Evolutionary conservation across 2,329 filamentous ascomycete genomes (phyloP).

Genomic region (Colletotrichum brevisporum): DNA sequence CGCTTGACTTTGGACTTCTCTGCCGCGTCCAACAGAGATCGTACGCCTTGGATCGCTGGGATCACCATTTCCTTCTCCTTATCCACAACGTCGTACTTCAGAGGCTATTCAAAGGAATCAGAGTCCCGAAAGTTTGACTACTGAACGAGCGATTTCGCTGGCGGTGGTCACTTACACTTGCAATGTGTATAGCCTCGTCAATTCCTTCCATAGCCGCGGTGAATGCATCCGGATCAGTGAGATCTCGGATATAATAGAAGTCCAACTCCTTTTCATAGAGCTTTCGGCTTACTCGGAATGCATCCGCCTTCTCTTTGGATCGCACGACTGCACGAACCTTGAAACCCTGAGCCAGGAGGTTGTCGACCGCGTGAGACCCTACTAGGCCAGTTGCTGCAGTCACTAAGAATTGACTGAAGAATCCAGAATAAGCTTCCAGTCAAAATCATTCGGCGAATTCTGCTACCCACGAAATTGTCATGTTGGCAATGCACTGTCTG

Average conservation of each 20-base stretch:
- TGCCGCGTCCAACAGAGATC: not conserved
- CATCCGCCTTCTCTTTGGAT: slow-evolving; percentile 1
- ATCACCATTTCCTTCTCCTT: not conserved
- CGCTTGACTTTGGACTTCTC: not conserved
- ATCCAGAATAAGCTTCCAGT: not conserved
- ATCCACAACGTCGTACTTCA: not conserved
- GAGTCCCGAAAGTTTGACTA: not conserved
- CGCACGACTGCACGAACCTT: slow-evolving; percentile 2
- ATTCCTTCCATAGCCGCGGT: not conserved
- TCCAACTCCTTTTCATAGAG: not conserved
- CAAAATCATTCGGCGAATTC: too few relatives aligned
- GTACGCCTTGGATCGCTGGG: not conserved
- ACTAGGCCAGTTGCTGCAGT: slow-evolving; percentile 48
- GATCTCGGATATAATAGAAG: not conserved
- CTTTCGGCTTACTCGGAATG: not conserved
- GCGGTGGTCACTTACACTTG: slow-evolving; percentile 1
- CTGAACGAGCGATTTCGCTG: not conserved
- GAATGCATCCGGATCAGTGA: not conserved
- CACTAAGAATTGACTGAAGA: slow-evolving; percentile 40
- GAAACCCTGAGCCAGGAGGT: not conserved
- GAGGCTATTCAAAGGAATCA: not conserved
- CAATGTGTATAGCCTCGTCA: not conserved
- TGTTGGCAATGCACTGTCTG: too few relatives aligned
- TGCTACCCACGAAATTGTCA: too few relatives aligned
- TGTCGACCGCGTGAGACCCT: slow-evolving; percentile 20